Base-by-base conservation (phyloP, 192 early-diverging fungal species). In the Coemansia umbellata region DNA sequence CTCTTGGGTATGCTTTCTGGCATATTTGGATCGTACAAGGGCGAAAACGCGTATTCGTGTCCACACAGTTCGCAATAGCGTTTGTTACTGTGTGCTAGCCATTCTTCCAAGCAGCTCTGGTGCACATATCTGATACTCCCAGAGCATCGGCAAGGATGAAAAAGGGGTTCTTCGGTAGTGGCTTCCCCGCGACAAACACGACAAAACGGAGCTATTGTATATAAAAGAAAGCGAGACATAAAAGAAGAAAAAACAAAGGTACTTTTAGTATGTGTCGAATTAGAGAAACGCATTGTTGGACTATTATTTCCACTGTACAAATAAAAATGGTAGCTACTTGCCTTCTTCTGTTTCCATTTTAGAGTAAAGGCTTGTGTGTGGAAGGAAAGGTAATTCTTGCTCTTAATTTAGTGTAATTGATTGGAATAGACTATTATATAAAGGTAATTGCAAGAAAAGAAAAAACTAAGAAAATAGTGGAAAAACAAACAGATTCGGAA, bases 41-140 rank as follows among this genome's bases (percentile, higher is more conserved):
- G 89, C 13, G 91, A 85, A 54, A 97, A 97, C 22, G 74, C 67
- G 65, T 88, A 97, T 18, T 81, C 73, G 71, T 94, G 78, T 32
- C 89, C 86, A 69, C 94, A 97, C 5, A 97, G 82, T 62, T 97
- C 94, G 75, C 94, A 97, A 56, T 67, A 55, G 10, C 53, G 42
- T 47, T 92, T 92, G 67, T 85, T 84, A 54, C 85, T 88, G 56
- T 87, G 88, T 15, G 80, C 60, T 3, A 94, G 73, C 92, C 92
- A 94, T 77, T 92, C 88, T 43, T 84, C 80, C 37, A 94, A 72
- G 55, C 74, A 95, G 37, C 85, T 81, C 67, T 95, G 92, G 75
- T 97, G 95, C n/a, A 97, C 89, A 73, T 84, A 92, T 59, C 85
- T 83, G 70, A 97, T 97, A 63, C 89, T 91, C 11, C 95, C 95